Conservation (phyloP, 2,329 filamentous ascomycete genomes). For the Diaporthe citriasiana region DNA sequence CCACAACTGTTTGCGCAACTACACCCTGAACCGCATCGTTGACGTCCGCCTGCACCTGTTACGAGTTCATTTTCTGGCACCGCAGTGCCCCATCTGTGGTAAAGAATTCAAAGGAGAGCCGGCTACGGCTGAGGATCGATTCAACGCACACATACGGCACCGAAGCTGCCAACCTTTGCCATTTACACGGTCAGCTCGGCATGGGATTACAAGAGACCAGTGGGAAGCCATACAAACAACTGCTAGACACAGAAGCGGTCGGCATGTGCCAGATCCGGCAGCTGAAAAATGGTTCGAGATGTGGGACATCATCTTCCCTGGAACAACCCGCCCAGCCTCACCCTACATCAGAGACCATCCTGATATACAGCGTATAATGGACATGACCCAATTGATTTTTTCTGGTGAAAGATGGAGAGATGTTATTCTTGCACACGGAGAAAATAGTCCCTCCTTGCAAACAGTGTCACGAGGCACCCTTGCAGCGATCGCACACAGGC, state of each 20-base stretch:
- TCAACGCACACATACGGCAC: background rate
- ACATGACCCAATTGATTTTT: background rate
- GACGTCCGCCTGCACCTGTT: background rate
- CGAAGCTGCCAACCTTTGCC: background rate
- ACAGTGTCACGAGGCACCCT: background rate
- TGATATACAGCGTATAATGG: background rate
- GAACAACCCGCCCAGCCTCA: background rate
- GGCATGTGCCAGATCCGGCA: background rate
- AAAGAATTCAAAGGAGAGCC: background rate
- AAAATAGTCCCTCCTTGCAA: background rate
- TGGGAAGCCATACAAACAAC: background rate
- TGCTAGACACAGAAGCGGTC: background rate
- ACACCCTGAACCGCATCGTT: background rate
- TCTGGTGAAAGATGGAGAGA: background rate
- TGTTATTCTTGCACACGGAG: background rate
- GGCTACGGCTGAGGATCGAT: background rate
- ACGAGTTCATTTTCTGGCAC: background rate
- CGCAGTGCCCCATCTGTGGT: background rate
- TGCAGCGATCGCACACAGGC: background rate
- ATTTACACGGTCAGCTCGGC: background rate
- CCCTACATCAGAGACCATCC: background rate
- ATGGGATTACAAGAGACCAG: background rate
- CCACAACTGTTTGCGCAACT: background rate
- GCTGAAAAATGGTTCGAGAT: constrained; percentile 18
- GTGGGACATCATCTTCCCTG: constrained; percentile 2